Conservation (phyloP, 1,139 yeast genomes). For the Scheffersomyces stambukii region DNA sequence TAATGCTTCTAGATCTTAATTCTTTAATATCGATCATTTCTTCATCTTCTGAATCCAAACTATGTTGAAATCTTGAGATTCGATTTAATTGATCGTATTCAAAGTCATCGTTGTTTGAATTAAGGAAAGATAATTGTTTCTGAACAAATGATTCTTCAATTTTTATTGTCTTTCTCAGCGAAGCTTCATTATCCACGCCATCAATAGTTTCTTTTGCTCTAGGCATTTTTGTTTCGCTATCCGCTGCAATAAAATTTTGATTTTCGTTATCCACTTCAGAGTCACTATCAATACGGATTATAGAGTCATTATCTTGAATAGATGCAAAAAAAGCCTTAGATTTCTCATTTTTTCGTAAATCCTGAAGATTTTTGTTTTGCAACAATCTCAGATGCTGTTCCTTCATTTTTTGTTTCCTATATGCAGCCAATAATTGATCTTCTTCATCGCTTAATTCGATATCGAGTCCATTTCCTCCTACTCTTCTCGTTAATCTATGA, state of each 20-base stretch:
- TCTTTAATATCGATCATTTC: conserved; percentile 42
- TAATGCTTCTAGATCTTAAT: conserved; percentile 45
- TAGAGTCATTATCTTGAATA: conserved; percentile 46
- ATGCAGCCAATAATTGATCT: conserved; percentile 53
- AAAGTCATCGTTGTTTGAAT: conserved; percentile 29
- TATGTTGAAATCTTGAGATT: conserved; percentile 33
- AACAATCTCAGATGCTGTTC: conserved; percentile 54
- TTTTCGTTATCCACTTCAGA: conserved; percentile 19
- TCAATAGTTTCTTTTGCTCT: conserved; percentile 20
- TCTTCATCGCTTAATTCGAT: conserved; percentile 67
- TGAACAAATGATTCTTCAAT: conserved; percentile 58
- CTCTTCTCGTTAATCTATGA: conserved; percentile 71
- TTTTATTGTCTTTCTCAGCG: conserved; percentile 18
- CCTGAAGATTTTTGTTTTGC: conserved; percentile 49
- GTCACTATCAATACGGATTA: conserved; percentile 24
- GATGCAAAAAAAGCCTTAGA: conserved; percentile 72
- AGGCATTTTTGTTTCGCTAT: conserved; percentile 6
- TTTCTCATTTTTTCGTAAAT: conserved; percentile 47
- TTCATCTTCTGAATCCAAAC: conserved; percentile 24
- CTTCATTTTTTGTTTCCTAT: conserved; percentile 48
- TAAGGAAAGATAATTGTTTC: conserved; percentile 59
- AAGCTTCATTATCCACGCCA: conserved; percentile 15
- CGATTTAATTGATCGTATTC: conserved; percentile 31
- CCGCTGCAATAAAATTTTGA: conserved; percentile 5
- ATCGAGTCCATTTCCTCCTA: conserved; percentile 48